phyloP scores from a whole-genome alignment of 2,329 filamentous ascomycete genomes.

The Cordyceps farinosa region DNA sequence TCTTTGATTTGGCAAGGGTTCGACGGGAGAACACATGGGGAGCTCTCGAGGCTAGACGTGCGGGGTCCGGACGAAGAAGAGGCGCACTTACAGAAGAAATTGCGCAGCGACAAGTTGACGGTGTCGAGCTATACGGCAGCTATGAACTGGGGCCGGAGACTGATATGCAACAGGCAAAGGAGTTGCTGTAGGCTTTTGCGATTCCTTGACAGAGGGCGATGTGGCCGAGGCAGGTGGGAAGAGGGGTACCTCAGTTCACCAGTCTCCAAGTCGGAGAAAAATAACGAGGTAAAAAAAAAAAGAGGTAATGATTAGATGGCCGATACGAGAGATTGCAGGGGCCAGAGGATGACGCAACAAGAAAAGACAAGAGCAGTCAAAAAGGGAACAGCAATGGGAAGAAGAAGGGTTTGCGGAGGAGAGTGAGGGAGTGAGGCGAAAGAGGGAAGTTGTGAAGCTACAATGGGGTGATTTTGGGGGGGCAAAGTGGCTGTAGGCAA shows the following conservation, averaged over 20 bases:
- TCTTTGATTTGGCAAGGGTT: neutral
- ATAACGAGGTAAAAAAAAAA: neutral
- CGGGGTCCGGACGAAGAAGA: constrained; percentile 3
- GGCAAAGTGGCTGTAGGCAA: neutral
- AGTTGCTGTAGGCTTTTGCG: neutral
- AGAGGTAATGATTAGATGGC: neutral
- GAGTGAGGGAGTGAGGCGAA: neutral
- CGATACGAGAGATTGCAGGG: neutral
- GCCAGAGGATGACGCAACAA: neutral
- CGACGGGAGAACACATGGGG: neutral
- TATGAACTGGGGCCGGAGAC: neutral
- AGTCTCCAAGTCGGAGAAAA: neutral
- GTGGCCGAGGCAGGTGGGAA: neutral
- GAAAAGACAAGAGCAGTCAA: neutral
- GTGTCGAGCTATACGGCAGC: neutral
- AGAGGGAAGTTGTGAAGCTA: constrained; percentile 10
- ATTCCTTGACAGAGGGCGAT: neutral
- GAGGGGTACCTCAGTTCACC: constrained; percentile 8
- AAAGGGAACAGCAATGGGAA: neutral
- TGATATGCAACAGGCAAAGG: neutral
- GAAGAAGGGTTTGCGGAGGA: neutral
- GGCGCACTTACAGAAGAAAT: constrained; percentile 12
- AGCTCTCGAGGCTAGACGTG: constrained; percentile 3
- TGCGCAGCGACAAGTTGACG: neutral
- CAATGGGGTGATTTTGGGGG: constrained; percentile 15